Conservation (phyloP, 2,329 filamentous ascomycete species). For the Colletotrichum horii region DNA sequence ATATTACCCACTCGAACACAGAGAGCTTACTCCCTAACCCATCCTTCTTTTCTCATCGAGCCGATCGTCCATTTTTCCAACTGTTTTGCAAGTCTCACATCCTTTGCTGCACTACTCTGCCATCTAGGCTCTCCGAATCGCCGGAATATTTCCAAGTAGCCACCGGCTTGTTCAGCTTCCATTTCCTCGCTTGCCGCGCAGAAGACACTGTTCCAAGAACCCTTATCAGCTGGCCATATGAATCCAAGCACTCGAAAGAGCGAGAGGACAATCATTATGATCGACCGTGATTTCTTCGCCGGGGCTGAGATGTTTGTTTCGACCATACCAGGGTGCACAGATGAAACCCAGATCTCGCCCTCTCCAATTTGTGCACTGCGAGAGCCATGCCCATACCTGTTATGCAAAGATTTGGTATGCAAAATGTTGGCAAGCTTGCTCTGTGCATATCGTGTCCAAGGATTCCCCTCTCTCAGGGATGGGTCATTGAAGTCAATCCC, state of each 20-base stretch:
- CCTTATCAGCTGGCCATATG: slow-evolving; percentile 32
- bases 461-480: not conserved
- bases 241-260: slow-evolving; percentile 23
- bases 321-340: not conserved
- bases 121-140: slow-evolving; percentile 34
- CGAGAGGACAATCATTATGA: not conserved
- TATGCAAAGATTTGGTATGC: slow-evolving; percentile 43
- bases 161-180: slow-evolving; percentile 40
- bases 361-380: not conserved
- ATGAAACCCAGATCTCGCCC: not conserved
- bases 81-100: slow-evolving; percentile 35
- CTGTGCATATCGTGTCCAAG: slow-evolving; percentile 44
- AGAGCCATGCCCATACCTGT: slow-evolving; percentile 32
- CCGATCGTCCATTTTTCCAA: slow-evolving; percentile 38
- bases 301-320: not conserved
- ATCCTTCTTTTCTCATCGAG: slow-evolving; percentile 34
- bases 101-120: slow-evolving; percentile 36
- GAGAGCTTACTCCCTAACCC: slow-evolving; percentile 12
- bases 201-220: slow-evolving; percentile 40
- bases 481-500: slow-evolving; percentile 26
- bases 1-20: not conserved
- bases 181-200: slow-evolving; percentile 39
- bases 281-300: not conserved
- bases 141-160: slow-evolving; percentile 34
- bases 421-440: slow-evolving; percentile 54